Evolutionary conservation across 2,329 filamentous ascomycete genomes (phyloP).

Genomic region (Pestalotiopsis sp.): DNA sequence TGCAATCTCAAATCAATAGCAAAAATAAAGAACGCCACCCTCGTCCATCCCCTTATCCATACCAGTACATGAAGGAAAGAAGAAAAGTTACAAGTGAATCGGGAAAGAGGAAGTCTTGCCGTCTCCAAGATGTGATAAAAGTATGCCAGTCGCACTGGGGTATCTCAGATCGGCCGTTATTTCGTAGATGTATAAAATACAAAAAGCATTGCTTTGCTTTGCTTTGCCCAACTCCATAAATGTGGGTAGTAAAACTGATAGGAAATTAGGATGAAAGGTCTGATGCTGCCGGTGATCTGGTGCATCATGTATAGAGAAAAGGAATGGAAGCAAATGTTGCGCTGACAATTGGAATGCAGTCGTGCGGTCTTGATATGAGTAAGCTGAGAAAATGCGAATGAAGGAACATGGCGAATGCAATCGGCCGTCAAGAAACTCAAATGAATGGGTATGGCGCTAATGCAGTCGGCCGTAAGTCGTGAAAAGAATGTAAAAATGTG

Average conservation of each 20-base stretch:
- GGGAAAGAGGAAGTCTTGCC: background rate
- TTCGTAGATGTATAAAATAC: slow-evolving; percentile 11
- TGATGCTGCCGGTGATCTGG: background rate
- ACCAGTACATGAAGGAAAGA: background rate
- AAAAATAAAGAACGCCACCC: background rate
- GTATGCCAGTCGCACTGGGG: slow-evolving; percentile 12
- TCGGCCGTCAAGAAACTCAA: background rate
- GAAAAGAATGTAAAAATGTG: background rate
- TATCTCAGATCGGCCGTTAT: slow-evolving; percentile 17
- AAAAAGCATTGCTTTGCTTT: background rate
- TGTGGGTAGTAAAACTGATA: background rate
- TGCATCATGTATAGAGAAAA: background rate
- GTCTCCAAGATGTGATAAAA: background rate
- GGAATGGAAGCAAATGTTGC: background rate
- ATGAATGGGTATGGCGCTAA: background rate
- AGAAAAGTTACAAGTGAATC: background rate
- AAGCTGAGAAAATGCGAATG: background rate
- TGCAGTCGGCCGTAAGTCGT: slow-evolving; percentile 11
- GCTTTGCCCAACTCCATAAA: slow-evolving; percentile 4
- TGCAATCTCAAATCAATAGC: background rate
- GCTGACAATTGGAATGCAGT: background rate
- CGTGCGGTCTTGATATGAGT: background rate
- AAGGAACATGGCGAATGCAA: background rate
- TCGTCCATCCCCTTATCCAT: background rate
- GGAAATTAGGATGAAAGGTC: background rate